Percentiles rank a stretch among this genome's conserved stretches.
These are phyloP conservation scores for Scalesia atractyloides DNA, from an alignment of 129 eudicot species.

Conservation along the genomic window DNA sequence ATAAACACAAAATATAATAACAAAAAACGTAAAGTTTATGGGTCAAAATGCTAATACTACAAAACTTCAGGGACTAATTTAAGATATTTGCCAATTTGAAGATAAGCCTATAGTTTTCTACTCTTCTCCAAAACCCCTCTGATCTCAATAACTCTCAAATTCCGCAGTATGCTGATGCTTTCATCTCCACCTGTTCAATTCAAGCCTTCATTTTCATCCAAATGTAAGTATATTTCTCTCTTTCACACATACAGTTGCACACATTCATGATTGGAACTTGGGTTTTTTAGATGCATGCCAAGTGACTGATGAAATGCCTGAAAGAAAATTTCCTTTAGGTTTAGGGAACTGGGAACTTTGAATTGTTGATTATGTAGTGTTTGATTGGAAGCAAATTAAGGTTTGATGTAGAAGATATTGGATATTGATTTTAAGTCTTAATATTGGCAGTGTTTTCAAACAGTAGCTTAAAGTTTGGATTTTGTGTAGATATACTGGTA, in stretches of 20 bases:
- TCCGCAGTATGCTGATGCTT: slow-evolving; percentile 54
- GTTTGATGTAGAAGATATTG: neutral
- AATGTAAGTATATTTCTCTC: slow-evolving; percentile 33
- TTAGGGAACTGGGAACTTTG: slow-evolving; percentile 1
- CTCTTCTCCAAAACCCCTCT: slow-evolving; percentile 10
- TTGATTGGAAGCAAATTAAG: neutral
- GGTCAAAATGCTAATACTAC: slow-evolving; percentile 12
- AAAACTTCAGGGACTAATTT: slow-evolving; percentile 20
- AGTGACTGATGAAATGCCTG: slow-evolving; percentile 25
- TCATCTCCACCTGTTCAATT: slow-evolving; percentile 45
- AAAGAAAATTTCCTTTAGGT: slow-evolving; percentile 17
- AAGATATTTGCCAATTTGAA: slow-evolving; percentile 3
- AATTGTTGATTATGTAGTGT: slow-evolving; percentile 6
- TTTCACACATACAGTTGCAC: neutral
- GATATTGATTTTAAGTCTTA: neutral
- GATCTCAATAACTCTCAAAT: slow-evolving; percentile 13
- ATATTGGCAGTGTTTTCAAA: neutral
- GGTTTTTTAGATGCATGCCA: slow-evolving; percentile 18
- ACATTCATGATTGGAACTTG: neutral
- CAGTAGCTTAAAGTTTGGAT: neutral
- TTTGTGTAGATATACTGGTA: slow-evolving; percentile 5
- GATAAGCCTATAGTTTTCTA: slow-evolving; percentile 31
- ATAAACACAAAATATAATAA: neutral
- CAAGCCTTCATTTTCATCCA: slow-evolving; percentile 39
- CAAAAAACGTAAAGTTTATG: neutral